Percentiles rank a stretch among this genome's conserved stretches.
These are phyloP conservation scores for Ganoderma lingzhi DNA, from an alignment of 1,284 basidiomycete species.

Conservation along the genomic window DNA sequence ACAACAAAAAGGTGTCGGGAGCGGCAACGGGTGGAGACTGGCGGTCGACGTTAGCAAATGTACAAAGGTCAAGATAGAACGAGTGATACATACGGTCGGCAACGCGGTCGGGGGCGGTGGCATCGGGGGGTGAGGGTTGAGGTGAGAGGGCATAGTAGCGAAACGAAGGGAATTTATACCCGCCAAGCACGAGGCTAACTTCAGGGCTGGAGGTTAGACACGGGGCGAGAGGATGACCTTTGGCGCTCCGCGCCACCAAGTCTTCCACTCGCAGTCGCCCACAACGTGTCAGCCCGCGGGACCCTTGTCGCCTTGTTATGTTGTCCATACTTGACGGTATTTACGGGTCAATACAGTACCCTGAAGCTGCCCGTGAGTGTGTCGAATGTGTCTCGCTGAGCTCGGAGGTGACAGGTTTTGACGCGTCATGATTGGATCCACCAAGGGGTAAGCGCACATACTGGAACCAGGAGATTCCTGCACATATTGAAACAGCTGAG, in stretches of 20 bases:
- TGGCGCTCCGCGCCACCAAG: not conserved
- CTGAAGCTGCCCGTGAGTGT: not conserved
- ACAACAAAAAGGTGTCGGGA: not conserved
- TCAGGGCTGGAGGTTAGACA: not conserved
- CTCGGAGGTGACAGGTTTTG: not conserved
- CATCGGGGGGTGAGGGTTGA: not conserved
- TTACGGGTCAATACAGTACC: not conserved
- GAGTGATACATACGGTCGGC: not conserved
- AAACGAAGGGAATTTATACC: not conserved
- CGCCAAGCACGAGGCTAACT: not conserved
- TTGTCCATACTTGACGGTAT: not conserved
- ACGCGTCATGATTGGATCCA: not conserved
- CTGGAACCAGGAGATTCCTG: too few relatives aligned
- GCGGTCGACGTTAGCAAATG: not conserved
- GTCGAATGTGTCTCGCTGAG: not conserved
- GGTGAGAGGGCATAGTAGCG: not conserved
- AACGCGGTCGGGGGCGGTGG: not conserved
- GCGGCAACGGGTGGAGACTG: not conserved
- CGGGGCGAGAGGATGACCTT: not conserved
- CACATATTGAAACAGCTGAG: too few relatives aligned
- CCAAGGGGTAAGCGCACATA: not conserved
- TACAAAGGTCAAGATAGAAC: not conserved
- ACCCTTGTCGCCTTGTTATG: not conserved
- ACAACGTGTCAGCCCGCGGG: not conserved
- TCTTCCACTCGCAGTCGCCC: not conserved